phyloP scores from a whole-genome alignment of 2,329 filamentous ascomycete genomes.

The Tolypocladium paradoxum region DNA sequence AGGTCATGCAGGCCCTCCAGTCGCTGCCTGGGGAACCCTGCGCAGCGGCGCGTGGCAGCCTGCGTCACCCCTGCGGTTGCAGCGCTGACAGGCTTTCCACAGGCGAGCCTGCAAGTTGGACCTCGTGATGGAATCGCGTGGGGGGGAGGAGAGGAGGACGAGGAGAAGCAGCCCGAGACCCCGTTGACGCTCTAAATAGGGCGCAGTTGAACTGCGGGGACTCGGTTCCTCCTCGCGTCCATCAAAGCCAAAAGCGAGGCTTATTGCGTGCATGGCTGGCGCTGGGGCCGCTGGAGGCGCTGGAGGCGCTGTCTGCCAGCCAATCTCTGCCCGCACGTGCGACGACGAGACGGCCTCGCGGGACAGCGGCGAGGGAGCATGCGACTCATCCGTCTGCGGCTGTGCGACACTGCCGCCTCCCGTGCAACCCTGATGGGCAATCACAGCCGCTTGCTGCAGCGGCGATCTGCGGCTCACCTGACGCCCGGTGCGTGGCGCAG shows the following conservation, averaged over 20 bases:
- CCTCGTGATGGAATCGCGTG: background rate
- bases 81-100: too few species aligned
- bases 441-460: background rate
- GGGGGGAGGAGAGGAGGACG: too few species aligned
- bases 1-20: background rate
- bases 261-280: too few species aligned
- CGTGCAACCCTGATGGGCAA: background rate
- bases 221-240: too few species aligned
- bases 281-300: too few species aligned
- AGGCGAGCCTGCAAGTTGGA: background rate
- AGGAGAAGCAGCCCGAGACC: too few species aligned
- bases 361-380: background rate
- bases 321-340: conserved; percentile 12
- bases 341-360: conserved; percentile 6
- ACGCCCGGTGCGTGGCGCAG: background rate
- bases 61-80: too few species aligned
- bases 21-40: background rate
- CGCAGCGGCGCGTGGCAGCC: background rate
- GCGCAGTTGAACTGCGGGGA: too few species aligned
- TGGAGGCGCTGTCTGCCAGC: background rate
- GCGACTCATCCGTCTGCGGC: background rate
- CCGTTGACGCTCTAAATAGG: too few species aligned
- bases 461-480: background rate
- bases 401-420: background rate
- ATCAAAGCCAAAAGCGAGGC: too few species aligned